Percentiles rank a stretch among this genome's conserved stretches.
Evolutionary conservation across 164 flowering plant genomes (phyloP).

Genomic region (Malania oleifera): DNA sequence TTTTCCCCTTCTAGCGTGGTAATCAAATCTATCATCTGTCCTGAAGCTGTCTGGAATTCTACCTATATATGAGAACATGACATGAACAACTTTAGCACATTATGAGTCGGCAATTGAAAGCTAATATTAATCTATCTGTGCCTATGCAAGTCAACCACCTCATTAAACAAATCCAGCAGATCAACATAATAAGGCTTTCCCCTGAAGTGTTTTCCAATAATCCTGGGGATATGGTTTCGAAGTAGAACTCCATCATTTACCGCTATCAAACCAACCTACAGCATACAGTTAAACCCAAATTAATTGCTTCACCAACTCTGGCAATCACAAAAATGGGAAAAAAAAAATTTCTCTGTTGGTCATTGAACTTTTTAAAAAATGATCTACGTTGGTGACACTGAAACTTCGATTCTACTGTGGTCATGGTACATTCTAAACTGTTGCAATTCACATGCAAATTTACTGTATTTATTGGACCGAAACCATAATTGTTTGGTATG

Average conservation of each 20-base stretch:
- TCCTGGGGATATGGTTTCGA: constrained; percentile 81
- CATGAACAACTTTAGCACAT: background rate
- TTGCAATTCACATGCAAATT: no score
- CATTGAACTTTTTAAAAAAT: no score
- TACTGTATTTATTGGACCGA: no score
- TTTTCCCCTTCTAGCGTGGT: constrained; percentile 88
- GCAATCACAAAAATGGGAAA: background rate
- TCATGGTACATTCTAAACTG: no score
- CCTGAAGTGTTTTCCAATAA: constrained; percentile 76
- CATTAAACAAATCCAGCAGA: constrained; percentile 85
- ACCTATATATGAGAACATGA: constrained; percentile 51
- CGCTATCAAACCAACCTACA: constrained; percentile 91
- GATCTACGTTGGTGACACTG: no score
- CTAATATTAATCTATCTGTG: background rate
- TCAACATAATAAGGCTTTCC: constrained; percentile 82
- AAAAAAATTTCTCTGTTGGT: no score
- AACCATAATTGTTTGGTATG: no score
- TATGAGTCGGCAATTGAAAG: background rate
- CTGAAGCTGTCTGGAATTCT: constrained; percentile 90
- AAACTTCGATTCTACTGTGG: no score
- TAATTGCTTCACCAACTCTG: background rate
- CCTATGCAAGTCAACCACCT: constrained; percentile 42
- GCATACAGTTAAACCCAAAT: constrained; percentile 9
- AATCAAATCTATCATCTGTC: constrained; percentile 96
- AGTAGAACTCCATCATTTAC: constrained; percentile 81